Base-by-base conservation (phyloP, 495 filamentous ascomycete species). In the Penicillium alfredii region DNA sequence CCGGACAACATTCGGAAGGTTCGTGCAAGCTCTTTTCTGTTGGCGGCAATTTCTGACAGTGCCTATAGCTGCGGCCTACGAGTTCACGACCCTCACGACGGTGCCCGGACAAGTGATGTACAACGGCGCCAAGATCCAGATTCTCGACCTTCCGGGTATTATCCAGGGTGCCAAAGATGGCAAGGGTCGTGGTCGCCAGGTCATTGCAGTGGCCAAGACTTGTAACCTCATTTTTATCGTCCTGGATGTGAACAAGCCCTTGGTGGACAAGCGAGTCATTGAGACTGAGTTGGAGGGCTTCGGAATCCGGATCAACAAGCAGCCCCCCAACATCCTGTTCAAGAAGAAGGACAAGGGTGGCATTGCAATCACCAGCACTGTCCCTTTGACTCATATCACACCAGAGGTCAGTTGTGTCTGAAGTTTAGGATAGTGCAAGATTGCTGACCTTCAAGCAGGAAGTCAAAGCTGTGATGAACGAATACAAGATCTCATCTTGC, bases 311-410 rank as follows among this genome's bases (percentile, higher is more conserved):
- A 89, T 97, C 68, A 98, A 98, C 72, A 97, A 97, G 71, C 63
- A 80, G 46, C 92, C 92, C 19, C 92, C 93, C 18, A 98, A 98
- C 60, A 98, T 98, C 53, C 80, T 86, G 11, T 96, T 97, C 71
- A 90, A 81, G 71, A 98, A 98, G 76, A 98, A 98, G 71, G 93
- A 98, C 63, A 97, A 96, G 71, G 92, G 92, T 50, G 92, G 92
- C 14, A 76, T 98, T 51, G 85, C 80, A 49, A 93, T 98, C 56
- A 94, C 88, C 6, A 90, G 79, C 68, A 98, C 92, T 16, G 79
- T 87, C 17, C 88, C 88, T 0, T 71, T 98, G 44, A 86, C 85
- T 6, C 87, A 98, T 63, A 88, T 98, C 42, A 86, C 92, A 55
- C 75, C 84, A 41, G 92, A 96, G 45, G 78, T 81, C 50, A 47